Evolutionary conservation across 768 basidiomycete species (phyloP), one percentile per base, ranked within the genome.

Genomic region (Mycena maculata): DNA sequence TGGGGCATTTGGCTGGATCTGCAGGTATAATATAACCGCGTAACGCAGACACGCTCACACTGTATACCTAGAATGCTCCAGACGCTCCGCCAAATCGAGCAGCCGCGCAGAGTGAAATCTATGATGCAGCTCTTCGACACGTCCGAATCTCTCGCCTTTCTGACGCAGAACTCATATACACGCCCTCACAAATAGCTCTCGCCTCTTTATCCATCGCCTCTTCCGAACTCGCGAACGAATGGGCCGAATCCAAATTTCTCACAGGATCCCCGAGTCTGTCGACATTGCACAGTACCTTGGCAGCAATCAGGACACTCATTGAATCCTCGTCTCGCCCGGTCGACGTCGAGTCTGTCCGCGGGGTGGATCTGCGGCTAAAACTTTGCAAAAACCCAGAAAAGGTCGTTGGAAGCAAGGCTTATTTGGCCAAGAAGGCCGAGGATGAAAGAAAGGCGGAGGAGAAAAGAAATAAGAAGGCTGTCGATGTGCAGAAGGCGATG

Each of bases 361-460:
- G 93, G 73, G 91, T 99, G 9, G 98, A 99, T 77, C 87, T 91
- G 74, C 84, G 95, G 48, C 81, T 99, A 49, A 91, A 88, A 73
- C 74, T 92, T 39, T 98, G 97, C 83, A 94, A 95, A 76, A 99
- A 99, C 73, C 98, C 98, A 6, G 96, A 97, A 78, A 98, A 96
- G 78, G 90, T 97, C 7, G 88, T 90, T 15, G 96, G 95, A n/a
- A 97, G 90, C 68, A 90, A 88, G 66, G 92, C 93, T 3, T 95
- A 92, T 76, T 76, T 90, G 27, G 86, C 87, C 23, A 90, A 88
- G 75, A 89, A 88, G 70, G 87, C 84, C n/a, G 90, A 89, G 71
- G 88, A 90, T 62, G 92, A 93, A 72, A 86, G 81, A 59, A 86
- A 85, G 72, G 90, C 89, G 2, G 88, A 88, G 67, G 87, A 86